Base-by-base conservation (phyloP, 169 alveolate genomes). In the Plasmodium gonderi region DNA sequence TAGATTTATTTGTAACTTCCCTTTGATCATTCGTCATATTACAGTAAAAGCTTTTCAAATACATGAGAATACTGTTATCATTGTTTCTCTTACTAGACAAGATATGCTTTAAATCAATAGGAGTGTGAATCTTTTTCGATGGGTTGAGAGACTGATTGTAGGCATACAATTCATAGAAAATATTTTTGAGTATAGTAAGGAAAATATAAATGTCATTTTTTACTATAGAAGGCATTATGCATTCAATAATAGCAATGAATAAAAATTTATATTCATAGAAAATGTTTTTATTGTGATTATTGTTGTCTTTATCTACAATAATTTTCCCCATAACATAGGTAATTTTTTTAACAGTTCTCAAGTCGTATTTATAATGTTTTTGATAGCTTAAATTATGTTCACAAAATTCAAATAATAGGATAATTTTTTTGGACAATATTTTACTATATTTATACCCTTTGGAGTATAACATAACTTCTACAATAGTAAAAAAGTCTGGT, bases 311-410 rank as follows among this genome's bases (percentile, higher is more conserved):
- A 20, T 54, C 93, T 12, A 12, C 87, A 11, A 54, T 87, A 6
- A 87, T 92, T 72, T 97, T 98, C 69, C 99, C 99, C 44, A 99
- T 98, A 44, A 97, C 94, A 65, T 96, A 97, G 11, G 98, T 96
- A 20, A 98, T 99, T 65, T 98, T 95, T 95, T 99, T 99, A 78
- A 99, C 96, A 1, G 99, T 99, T 77, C 99, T 96, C 26, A 99
- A 95, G 33, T 99, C 99, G 83, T 98, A 99, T 94, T 99, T 99
- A 94, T 98, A 99, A 92, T 98, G 99, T 36, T 98, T 98, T 92
- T 98, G 99, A 23, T 96, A 91, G 36, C 97, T 95, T 75, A 99
- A 97, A 45, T 98, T 96, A 91, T 98, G 96, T 26, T 93, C 97
- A 92, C 99, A 98, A 20, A 98, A 94, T 92, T 98, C 99, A 94